Evolutionary conservation across 768 basidiomycete genomes (phyloP).

Genomic region (Pisolithus marmoratus): DNA sequence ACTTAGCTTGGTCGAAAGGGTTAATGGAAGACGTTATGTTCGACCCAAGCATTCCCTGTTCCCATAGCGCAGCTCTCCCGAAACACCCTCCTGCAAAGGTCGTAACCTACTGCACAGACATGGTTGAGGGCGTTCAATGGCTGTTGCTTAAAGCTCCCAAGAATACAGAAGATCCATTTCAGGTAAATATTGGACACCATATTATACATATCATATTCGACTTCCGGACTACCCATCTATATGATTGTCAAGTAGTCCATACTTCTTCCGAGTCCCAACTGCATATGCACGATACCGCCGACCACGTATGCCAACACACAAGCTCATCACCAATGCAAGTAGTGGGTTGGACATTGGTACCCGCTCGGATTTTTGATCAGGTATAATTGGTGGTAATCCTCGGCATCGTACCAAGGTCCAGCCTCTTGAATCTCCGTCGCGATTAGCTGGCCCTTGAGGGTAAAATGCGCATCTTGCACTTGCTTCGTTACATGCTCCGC

Average conservation of each 20-base stretch:
- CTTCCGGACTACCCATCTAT: no score
- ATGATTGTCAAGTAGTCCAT: slow-evolving; percentile 2
- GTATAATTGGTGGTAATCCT: slow-evolving; percentile 82
- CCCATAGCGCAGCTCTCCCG: no score
- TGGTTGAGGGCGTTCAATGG: no score
- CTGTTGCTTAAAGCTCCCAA: no score
- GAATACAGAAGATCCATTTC: no score
- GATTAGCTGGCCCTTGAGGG: slow-evolving; percentile 65
- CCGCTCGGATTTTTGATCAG: slow-evolving; percentile 75
- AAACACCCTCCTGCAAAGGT: no score
- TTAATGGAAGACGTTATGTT: no score
- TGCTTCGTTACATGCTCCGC: slow-evolving; percentile 77
- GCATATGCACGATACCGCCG: neutral
- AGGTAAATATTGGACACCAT: no score
- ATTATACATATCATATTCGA: no score
- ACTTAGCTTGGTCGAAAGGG: neutral
- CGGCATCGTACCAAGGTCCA: slow-evolving; percentile 76
- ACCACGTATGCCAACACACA: neutral
- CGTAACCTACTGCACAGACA: no score
- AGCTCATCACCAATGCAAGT: slow-evolving; percentile 63
- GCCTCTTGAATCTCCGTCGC: slow-evolving; percentile 71
- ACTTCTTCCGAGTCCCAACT: no score
- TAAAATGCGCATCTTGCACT: slow-evolving; percentile 80
- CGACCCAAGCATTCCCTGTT: no score
- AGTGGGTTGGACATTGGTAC: slow-evolving; percentile 90